Base-by-base conservation (phyloP, 164 flowering plant genomes). In the Macadamia tetraphylla region DNA sequence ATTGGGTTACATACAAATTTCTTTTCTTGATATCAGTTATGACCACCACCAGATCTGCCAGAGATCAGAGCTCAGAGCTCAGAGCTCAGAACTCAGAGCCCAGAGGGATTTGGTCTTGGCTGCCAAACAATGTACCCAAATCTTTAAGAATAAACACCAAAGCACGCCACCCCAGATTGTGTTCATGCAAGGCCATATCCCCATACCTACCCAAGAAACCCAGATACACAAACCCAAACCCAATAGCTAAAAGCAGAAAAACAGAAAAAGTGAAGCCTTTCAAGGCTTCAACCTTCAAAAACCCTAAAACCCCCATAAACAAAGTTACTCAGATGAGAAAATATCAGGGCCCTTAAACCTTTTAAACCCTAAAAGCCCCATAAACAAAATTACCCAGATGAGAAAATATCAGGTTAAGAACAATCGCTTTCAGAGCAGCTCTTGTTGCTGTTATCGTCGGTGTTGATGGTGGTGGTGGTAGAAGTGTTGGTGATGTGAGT, bases 141-240 rank as follows among this genome's bases (percentile, higher is more conserved):
- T 67, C 56, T 46, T 42, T 14, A 29, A 58, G 48, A 29, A 69
- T n/a, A 29, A 12, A 8, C 48, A 14, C 1, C 3, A 52, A 58
- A 35, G 12, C 52, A 29, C 55, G 65, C 62, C 76, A 73, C 72
- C 72, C 72, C 49, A 60, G 65, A 74, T 74, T 31, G 67, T 70
- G 60, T 32, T 66, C 73, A 66, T 74, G 73, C 73, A 66, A 23
- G 53, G 48, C 17, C 35, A 42, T 31, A 44, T n/a, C 17, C 12
- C 29, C 43, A 35, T 29, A 42, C n/a, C 40, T 60, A 42, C 32
- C 23, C 49, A 23, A 23, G 23, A 23, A 23, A 23, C 23, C 23
- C 23, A 23, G 23, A 23, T 23, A 23, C 0, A 23, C 40, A 35
- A 35, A 35, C 40, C 3, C 40, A 35, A 35, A 35, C 40, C 3